A percentile compares a stretch with the other conserved stretches of the same genome.
These are phyloP conservation scores for Venturia oleaginea DNA, from an alignment of 2,329 filamentous ascomycete genomes.

Conservation along the genomic window DNA sequence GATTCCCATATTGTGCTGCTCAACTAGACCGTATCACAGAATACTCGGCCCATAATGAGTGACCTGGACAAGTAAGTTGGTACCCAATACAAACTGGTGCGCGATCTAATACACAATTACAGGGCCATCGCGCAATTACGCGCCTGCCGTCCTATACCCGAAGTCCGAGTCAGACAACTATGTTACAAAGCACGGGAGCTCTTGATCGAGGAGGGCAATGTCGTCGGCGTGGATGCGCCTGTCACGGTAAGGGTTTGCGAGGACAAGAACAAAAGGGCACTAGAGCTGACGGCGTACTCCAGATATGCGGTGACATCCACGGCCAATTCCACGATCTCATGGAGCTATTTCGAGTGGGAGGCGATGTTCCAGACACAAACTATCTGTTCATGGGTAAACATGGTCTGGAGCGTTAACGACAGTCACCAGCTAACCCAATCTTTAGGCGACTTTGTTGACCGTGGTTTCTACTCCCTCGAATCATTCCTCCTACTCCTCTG, in stretches of 20 bases:
- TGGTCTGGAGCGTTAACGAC: neutral
- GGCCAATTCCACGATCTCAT: constrained; percentile 95
- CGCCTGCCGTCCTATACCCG: constrained; percentile 91
- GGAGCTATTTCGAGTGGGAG: constrained; percentile 90
- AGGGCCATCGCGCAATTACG: constrained; percentile 94
- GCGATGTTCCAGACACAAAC: constrained; percentile 89
- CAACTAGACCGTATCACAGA: neutral
- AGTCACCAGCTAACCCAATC: constrained; percentile 10
- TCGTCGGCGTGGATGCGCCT: constrained; percentile 87
- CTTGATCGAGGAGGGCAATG: constrained; percentile 94
- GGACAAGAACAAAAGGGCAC: neutral
- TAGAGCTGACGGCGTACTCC: neutral
- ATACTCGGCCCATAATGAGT: constrained; percentile 52
- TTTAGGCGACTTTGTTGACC: constrained; percentile 88
- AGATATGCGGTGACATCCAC: constrained; percentile 96
- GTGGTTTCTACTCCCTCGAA: constrained; percentile 95
- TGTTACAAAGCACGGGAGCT: constrained; percentile 96
- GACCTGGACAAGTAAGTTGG: constrained; percentile 75
- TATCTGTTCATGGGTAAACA: constrained; percentile 86
- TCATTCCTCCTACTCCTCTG: constrained; percentile 92
- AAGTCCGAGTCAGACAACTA: constrained; percentile 88
- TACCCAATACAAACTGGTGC: neutral
- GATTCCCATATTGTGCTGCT: neutral
- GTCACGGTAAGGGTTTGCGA: constrained; percentile 59
- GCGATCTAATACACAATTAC: neutral